Evolutionary conservation across 1,284 basidiomycete genomes (phyloP), one percentile per base, ranked within the genome.

Genomic region (Puccinia horiana): DNA sequence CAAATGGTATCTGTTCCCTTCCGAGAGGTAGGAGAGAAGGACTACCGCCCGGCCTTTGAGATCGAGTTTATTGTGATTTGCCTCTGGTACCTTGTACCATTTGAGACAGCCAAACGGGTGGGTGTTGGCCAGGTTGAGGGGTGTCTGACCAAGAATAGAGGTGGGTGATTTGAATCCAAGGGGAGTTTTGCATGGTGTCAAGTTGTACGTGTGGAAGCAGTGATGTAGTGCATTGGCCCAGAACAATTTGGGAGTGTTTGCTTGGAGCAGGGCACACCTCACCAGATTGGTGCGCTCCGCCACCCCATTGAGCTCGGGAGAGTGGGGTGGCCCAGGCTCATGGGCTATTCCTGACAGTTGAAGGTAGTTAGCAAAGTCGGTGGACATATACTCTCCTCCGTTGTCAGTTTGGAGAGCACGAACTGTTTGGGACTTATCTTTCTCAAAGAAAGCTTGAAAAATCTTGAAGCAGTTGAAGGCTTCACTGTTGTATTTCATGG

Each of bases 271-370:
- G 2, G 42, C 9, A 8, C n/a, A 49, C 1, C 70, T 5, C 1
- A 74, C 32, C n/a, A 42, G 75, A 83, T 86, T 83, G 26, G 83
- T 9, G 61, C 87, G 70, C 83, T 86, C 84, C 0, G 86, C 84
- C 47, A 85, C 83, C 84, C 88, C 80, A 83, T 87, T 88, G 82
- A 85, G 26, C 69, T 52, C 42, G 11, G 82, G 83, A 12, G 82
- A 70, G 63, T 72, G 67, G 40, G 83, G 79, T 18, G 80, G 52
- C 12, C 82, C 74, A 18, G 37, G 37, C 18, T 76, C 32, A 29
- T 77, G 72, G 6, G 23, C 44, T 72, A 83, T 83, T 9, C 83
- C 83, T 1, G 16, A 16, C 20, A 6, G 20, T 47, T 40, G 20
- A n/a, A 73, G 29, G 44, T 63, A 83, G 26, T 40, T 35, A 14